A percentile compares a stretch with the other conserved stretches of the same genome.
Evolutionary conservation across 1,284 basidiomycete genomes (phyloP).

Genomic region (Pyrrhoderma lamaoense): DNA sequence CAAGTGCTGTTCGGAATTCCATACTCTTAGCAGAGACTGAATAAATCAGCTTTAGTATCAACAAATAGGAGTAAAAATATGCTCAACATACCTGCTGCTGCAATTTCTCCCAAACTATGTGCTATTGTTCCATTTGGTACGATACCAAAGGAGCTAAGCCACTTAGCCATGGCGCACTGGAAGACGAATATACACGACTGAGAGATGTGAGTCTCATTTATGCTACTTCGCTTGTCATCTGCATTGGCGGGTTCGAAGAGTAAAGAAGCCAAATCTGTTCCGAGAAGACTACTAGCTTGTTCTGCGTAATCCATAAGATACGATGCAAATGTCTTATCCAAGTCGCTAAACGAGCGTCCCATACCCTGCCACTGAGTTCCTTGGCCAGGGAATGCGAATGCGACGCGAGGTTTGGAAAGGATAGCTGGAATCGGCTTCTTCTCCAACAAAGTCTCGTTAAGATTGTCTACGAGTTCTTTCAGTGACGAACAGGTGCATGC

Average conservation of each 20-base stretch:
- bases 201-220: conserved; percentile 29
- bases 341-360: conserved; percentile 27
- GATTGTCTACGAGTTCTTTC: conserved; percentile 27
- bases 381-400: conserved; percentile 33
- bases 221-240: conserved; percentile 18
- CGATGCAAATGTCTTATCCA: conserved; percentile 26
- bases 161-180: conserved; percentile 29
- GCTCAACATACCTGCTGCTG: conserved; percentile 28
- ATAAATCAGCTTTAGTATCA: neutral
- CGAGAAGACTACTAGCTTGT: conserved; percentile 20
- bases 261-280: conserved; percentile 3
- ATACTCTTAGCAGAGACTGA: conserved; percentile 23
- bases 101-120: conserved; percentile 33
- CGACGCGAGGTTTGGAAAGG: conserved; percentile 19
- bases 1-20: conserved; percentile 26
- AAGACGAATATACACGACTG: conserved; percentile 32
- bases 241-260: conserved; percentile 15
- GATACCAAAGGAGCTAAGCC: conserved; percentile 27
- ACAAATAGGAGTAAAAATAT: conserved; percentile 14
- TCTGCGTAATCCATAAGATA: conserved; percentile 26
- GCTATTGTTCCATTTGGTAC: conserved; percentile 28
- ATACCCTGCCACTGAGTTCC: conserved; percentile 32
- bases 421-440: conserved; percentile 13
- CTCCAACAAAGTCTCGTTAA: conserved; percentile 22
- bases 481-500: conserved; percentile 28